Percentiles rank a stretch among this genome's conserved stretches.
Evolutionary conservation across 2,329 filamentous ascomycete species (phyloP).

Genomic region (Pseudocercospora fijiensis): DNA sequence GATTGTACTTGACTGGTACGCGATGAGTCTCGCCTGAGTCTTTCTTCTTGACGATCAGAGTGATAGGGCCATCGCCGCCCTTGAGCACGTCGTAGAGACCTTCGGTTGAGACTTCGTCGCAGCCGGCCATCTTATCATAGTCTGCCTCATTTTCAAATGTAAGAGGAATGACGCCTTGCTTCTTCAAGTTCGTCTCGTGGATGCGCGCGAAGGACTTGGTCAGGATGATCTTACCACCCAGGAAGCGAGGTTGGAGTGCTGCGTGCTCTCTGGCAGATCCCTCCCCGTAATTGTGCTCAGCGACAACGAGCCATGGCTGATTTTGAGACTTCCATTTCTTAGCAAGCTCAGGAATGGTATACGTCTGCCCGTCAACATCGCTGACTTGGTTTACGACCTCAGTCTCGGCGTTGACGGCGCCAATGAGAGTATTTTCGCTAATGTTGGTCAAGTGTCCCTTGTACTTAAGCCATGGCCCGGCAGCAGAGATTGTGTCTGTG

Average conservation of each 20-base stretch:
- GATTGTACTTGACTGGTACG: slow-evolving; percentile 79
- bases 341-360: slow-evolving; percentile 82
- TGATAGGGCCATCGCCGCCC: slow-evolving; percentile 75
- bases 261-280: slow-evolving; percentile 87
- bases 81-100: slow-evolving; percentile 80
- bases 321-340: slow-evolving; percentile 74
- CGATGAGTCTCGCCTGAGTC: slow-evolving; percentile 61
- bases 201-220: slow-evolving; percentile 87
- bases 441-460: slow-evolving; percentile 99
- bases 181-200: slow-evolving; percentile 95
- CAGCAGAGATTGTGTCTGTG: slow-evolving; percentile 96
- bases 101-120: slow-evolving; percentile 78
- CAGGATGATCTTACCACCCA: slow-evolving; percentile 79
- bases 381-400: slow-evolving; percentile 90
- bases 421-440: slow-evolving; percentile 93
- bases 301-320: slow-evolving; percentile 86
- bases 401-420: slow-evolving; percentile 87
- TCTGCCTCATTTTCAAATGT: slow-evolving; percentile 86
- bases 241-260: slow-evolving; percentile 84
- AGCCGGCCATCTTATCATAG: slow-evolving; percentile 78
- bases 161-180: slow-evolving; percentile 92
- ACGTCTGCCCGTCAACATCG: slow-evolving; percentile 69
- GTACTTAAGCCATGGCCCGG: slow-evolving; percentile 97
- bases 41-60: slow-evolving; percentile 54
- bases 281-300: slow-evolving; percentile 96